phyloP scores from a whole-genome alignment of 306 rosid species.

The Acacia confusa region DNA sequence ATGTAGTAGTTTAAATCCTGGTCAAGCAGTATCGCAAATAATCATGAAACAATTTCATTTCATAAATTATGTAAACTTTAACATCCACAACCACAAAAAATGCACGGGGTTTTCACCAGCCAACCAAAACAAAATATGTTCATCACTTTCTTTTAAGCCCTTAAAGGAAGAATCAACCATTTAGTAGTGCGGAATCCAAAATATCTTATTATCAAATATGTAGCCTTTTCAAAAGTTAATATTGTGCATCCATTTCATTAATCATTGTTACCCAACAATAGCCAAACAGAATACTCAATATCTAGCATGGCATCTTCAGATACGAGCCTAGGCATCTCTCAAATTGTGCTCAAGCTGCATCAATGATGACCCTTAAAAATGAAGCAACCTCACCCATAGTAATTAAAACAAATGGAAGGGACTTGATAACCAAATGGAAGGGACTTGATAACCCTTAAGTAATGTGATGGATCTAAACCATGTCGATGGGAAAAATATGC shows the following conservation, averaged over 20 bases:
- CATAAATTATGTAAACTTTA: not conserved
- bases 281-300: not conserved
- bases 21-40: not conserved
- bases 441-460: not conserved
- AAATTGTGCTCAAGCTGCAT: not conserved
- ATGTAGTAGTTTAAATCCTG: not conserved
- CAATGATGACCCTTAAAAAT: conserved; percentile 6
- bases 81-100: not conserved
- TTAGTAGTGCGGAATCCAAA: not conserved
- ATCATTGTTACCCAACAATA: not conserved
- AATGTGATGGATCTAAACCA: not conserved
- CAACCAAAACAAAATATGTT: not conserved
- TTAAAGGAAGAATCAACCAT: not conserved
- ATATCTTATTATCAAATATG: not conserved
- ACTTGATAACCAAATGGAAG: not conserved
- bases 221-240: conserved; percentile 1
- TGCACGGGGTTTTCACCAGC: not conserved
- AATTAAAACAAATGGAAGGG: not conserved
- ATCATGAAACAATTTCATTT: not conserved
- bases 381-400: not conserved
- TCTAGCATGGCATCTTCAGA: not conserved
- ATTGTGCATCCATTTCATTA: conserved; percentile 4
- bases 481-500: not conserved
- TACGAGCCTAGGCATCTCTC: not conserved
- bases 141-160: conserved; percentile 8